phyloP scores from a whole-genome alignment of 306 rosid genomes.

The Medicago lupulina region DNA sequence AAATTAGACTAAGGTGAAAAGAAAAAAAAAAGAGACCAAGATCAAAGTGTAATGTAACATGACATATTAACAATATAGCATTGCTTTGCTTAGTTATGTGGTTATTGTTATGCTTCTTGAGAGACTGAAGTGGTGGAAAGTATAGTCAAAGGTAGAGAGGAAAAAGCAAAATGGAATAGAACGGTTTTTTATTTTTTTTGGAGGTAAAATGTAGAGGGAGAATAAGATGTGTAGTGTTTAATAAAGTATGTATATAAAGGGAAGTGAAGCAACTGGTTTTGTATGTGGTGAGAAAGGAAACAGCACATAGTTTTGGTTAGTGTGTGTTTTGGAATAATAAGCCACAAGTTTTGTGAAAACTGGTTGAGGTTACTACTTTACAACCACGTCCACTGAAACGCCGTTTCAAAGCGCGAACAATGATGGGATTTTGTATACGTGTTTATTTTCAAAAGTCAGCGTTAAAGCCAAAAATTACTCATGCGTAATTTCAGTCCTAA shows the following conservation, averaged over 20 bases:
- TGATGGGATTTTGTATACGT: background rate
- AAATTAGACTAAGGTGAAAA: no score
- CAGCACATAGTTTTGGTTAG: constrained; percentile 90
- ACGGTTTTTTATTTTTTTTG: background rate
- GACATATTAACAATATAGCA: background rate
- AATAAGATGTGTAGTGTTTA: constrained; percentile 28
- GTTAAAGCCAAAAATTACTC: background rate
- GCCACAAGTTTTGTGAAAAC: constrained; percentile 54
- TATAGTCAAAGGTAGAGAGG: constrained; percentile 26
- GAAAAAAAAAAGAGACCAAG: no score
- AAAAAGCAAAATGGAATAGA: constrained; percentile 9
- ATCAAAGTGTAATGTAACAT: no score
- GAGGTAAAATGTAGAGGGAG: constrained; percentile 10
- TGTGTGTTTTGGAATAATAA: constrained; percentile 35
- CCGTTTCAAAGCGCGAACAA: constrained; percentile 26
- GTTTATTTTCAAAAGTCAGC: background rate
- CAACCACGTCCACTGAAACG: constrained; percentile 18
- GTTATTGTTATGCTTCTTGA: constrained; percentile 1
- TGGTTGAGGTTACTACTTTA: background rate
- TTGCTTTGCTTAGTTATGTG: background rate
- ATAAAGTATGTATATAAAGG: constrained; percentile 5
- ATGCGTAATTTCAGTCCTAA: no score
- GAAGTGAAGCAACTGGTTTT: constrained; percentile 60
- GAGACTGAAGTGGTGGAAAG: background rate
- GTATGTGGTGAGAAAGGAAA: constrained; percentile 50